Conservation (phyloP, 495 filamentous ascomycete species). For the Polyplosphaeria fusca region DNA sequence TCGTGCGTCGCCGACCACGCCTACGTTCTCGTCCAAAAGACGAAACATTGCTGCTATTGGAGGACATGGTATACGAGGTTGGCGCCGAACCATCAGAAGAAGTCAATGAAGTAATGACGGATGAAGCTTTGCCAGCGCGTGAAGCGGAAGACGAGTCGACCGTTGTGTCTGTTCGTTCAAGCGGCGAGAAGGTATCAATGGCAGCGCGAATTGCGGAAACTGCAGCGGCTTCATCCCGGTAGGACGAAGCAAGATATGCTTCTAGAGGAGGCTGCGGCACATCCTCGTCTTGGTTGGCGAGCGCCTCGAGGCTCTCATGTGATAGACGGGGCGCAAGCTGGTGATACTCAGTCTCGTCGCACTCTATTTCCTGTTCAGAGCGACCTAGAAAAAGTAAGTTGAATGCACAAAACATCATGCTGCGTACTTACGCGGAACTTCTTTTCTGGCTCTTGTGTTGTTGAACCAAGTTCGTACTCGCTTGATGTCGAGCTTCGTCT, state of each 20-base stretch:
- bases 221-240: constrained; percentile 12
- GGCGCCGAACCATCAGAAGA: constrained; percentile 19
- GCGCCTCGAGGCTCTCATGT: constrained; percentile 18
- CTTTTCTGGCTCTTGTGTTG: constrained; percentile 25
- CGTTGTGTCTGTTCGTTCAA: constrained; percentile 1
- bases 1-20: constrained; percentile 18
- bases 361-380: not conserved
- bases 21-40: constrained; percentile 23
- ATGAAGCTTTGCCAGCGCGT: constrained; percentile 6
- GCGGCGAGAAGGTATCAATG: not conserved
- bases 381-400: not conserved
- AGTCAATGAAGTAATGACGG: constrained; percentile 18
- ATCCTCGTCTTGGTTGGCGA: constrained; percentile 1
- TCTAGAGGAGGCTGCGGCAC: constrained; percentile 16
- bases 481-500: constrained; percentile 19
- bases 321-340: constrained; percentile 17
- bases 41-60: constrained; percentile 19
- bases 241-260: constrained; percentile 16
- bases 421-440: not conserved
- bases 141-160: constrained; percentile 19
- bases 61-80: constrained; percentile 19
- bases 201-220: constrained; percentile 21
- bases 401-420: not conserved
- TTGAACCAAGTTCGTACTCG: constrained; percentile 28
- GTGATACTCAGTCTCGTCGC: not conserved